A percentile compares a stretch with the other conserved stretches of the same genome.
Evolutionary conservation across 2,329 filamentous ascomycete species (phyloP).

Genomic region (Purpureocillium takamizusanense): DNA sequence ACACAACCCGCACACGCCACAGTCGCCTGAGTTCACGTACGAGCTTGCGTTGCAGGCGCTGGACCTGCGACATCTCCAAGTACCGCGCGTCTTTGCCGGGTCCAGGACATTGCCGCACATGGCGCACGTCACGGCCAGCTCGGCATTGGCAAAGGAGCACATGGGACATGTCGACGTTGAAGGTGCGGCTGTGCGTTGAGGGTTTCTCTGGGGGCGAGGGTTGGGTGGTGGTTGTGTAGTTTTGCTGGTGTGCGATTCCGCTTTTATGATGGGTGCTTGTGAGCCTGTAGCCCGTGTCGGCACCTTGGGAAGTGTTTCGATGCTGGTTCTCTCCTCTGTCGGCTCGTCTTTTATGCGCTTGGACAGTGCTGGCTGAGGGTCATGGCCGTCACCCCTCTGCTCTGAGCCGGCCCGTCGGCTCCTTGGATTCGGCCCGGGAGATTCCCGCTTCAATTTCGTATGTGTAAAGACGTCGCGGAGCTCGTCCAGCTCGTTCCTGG

Average conservation of each 20-base stretch:
- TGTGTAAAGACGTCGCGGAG: slow-evolving; percentile 36
- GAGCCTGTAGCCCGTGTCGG: too few relatives aligned
- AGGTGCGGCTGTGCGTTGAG: too few relatives aligned
- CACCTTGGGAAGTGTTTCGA: too few relatives aligned
- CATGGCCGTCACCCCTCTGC: too few relatives aligned
- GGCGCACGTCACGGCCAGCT: slow-evolving; percentile 47
- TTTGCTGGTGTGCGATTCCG: too few relatives aligned
- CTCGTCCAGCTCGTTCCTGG: slow-evolving; percentile 50
- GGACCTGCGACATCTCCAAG: slow-evolving; percentile 55
- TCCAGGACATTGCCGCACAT: slow-evolving; percentile 65
- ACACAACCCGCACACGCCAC: slow-evolving; percentile 62
- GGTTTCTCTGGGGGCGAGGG: too few relatives aligned
- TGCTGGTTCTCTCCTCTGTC: too few relatives aligned
- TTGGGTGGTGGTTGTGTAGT: too few relatives aligned
- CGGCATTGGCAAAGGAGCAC: slow-evolving; percentile 59
- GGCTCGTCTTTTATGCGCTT: too few relatives aligned
- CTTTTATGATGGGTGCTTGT: too few relatives aligned
- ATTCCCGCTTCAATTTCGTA: slow-evolving; percentile 13
- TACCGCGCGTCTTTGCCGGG: slow-evolving; percentile 36
- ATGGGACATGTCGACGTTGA: slow-evolving; percentile 36
- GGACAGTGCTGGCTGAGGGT: too few relatives aligned
- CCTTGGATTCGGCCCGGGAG: background rate
- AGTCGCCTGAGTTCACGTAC: slow-evolving; percentile 64
- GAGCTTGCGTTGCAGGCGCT: slow-evolving; percentile 40
- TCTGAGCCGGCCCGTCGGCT: background rate